Evolutionary conservation across 2,329 filamentous ascomycete genomes (phyloP), one percentile per base, ranked within the genome.

Genomic region (Sporothrix brasiliensis): DNA sequence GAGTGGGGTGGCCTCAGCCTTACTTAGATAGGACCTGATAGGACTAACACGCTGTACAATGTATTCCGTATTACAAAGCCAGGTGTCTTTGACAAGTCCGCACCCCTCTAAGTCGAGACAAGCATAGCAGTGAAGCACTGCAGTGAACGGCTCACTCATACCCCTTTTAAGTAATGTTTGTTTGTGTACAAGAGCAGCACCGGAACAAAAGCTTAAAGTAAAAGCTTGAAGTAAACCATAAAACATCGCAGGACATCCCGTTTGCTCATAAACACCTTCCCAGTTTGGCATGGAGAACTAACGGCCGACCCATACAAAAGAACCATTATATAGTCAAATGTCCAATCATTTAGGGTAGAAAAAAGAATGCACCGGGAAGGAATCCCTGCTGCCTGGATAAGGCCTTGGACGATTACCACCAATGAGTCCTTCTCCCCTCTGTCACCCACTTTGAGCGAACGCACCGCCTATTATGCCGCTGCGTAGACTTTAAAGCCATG

Each of bases 81-180:
- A 61, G 34, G 34, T 39, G 14, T 66, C 63, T 39, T 52, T 52
- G 61, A 66, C 44, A 66, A 66, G 11, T 30, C 27, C 61, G 16
- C 27, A 16, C 7, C 27, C 44, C 50, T 50, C 44, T 24, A 21
- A 24, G 10, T n/a, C 44, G 16, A 65, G 16, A 30, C 30, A 41
- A 16, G 14, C 39, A 34, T 3, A 14, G 19, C 34, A 21, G n/a
- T 19, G 34, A 52, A 16, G 14, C 39, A 34, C 10, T 7, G 34
- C 34, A 21, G n/a, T 19, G 34, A 52, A 24, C 44, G 19, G 24
- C 63, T 52, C 63, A 66, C 19, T 66, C 47, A 66, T 52, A 27
- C 7, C 61, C 61, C 16, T 4, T 16, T 34, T 10, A 44, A 60
- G 19, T 54, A 16, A 13, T 24, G 24, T 19, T 16, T 34, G 27